These are phyloP conservation scores for Circinella minor DNA, from an alignment of 371 early-diverging fungal genomes.

Conservation along the genomic window DNA sequence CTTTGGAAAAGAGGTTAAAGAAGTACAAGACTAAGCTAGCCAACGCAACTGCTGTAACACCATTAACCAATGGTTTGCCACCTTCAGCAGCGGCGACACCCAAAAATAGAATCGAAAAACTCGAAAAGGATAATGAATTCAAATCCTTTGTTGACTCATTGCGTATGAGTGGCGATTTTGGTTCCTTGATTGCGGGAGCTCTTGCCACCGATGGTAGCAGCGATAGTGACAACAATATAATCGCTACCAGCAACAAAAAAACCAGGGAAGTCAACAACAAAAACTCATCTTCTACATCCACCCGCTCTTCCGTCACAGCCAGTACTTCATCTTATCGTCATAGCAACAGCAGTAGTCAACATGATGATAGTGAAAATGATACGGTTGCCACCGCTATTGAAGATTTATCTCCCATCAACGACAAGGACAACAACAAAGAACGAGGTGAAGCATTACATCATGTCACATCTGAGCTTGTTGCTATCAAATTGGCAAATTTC, in stretches of 20 bases:
- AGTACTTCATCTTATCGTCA: not conserved
- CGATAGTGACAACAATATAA: not conserved
- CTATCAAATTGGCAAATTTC: constrained; percentile 40
- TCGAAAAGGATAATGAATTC: constrained; percentile 22
- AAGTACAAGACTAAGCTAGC: constrained; percentile 46
- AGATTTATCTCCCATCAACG: not conserved
- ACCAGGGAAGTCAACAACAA: not conserved
- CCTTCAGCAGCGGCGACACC: constrained; percentile 11
- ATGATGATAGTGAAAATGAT: constrained; percentile 4
- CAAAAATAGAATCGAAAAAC: not conserved
- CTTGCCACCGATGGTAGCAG: constrained; percentile 6
- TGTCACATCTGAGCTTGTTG: constrained; percentile 44
- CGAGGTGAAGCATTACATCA: constrained; percentile 23
- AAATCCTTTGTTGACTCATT: constrained; percentile 43
- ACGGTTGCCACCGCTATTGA: constrained; percentile 5
- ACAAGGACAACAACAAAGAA: not conserved
- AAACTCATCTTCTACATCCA: not conserved
- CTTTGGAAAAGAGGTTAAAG: constrained; percentile 39
- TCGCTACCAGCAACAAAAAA: not conserved
- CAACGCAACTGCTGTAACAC: not conserved
- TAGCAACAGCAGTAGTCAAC: constrained; percentile 6
- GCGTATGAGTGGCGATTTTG: constrained; percentile 49
- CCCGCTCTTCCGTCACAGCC: not conserved
- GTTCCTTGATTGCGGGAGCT: constrained; percentile 49
- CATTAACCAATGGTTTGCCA: constrained; percentile 6